A percentile compares a stretch with the other conserved stretches of the same genome.
Conservation (phyloP, 1,284 basidiomycete genomes). For the Boletus mariae region DNA sequence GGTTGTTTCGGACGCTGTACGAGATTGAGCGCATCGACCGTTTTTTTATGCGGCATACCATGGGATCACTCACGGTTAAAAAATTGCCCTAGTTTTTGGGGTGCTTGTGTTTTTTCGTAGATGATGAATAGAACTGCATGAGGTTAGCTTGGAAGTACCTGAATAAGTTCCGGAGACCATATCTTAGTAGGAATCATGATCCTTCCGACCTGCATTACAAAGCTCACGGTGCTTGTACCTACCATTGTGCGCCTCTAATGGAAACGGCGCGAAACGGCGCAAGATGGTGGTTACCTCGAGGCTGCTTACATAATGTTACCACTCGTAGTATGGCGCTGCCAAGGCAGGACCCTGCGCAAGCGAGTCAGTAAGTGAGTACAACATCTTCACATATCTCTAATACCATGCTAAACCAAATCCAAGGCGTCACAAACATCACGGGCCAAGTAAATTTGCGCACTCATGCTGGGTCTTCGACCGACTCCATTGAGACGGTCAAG, state of each 20-base stretch:
- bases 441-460: conserved; percentile 2
- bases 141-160: too few relatives aligned
- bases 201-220: too few relatives aligned
- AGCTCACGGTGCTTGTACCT: too few relatives aligned
- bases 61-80: not conserved
- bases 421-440: conserved; percentile 13
- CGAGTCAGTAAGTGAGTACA: not conserved
- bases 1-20: not conserved
- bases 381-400: not conserved
- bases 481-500: conserved; percentile 4
- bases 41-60: not conserved
- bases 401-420: conserved; percentile 12
- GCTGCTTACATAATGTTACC: not conserved
- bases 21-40: not conserved
- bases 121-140: not conserved
- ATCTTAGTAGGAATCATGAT: too few relatives aligned
- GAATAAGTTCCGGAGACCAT: too few relatives aligned
- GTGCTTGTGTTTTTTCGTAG: not conserved
- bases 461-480: not conserved
- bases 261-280: too few relatives aligned
- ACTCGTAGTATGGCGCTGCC: not conserved
- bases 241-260: too few relatives aligned
- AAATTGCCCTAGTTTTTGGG: not conserved
- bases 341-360: not conserved
- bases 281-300: not conserved